A percentile compares a stretch with the other conserved stretches of the same genome.
These are phyloP conservation scores for Tubosaeta sp. DNA, from an alignment of 768 basidiomycete species.

Conservation along the genomic window DNA sequence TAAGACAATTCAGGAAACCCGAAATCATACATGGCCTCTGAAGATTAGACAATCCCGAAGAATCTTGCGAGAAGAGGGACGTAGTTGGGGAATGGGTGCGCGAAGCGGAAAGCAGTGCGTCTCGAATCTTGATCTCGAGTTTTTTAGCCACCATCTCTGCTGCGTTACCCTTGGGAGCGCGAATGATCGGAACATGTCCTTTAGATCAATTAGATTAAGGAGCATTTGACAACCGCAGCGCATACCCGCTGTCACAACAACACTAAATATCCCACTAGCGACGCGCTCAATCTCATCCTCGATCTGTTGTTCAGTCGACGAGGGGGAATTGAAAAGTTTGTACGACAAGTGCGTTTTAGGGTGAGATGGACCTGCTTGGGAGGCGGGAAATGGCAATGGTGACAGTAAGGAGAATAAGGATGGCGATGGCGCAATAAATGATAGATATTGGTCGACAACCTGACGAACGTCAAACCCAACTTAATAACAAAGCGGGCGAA, in stretches of 20 bases:
- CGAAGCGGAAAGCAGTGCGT: constrained; percentile 70
- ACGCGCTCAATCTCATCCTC: constrained; percentile 92
- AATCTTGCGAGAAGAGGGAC: constrained; percentile 74
- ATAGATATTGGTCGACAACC: constrained; percentile 95
- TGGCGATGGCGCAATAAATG: constrained; percentile 90
- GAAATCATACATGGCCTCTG: constrained; percentile 74
- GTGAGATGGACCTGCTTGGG: constrained; percentile 33
- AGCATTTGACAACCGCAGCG: neutral
- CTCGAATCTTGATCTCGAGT: constrained; percentile 87
- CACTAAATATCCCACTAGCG: constrained; percentile 87
- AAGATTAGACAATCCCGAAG: constrained; percentile 78
- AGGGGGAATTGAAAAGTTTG: constrained; percentile 84
- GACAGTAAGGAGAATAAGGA: constrained; percentile 89
- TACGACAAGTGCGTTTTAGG: constrained; percentile 60
- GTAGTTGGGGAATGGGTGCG: constrained; percentile 51
- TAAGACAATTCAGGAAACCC: neutral
- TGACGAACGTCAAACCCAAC: constrained; percentile 28
- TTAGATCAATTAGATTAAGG: neutral
- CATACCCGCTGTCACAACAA: constrained; percentile 81
- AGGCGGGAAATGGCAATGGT: constrained; percentile 38
- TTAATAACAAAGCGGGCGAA: neutral
- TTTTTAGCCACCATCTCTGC: constrained; percentile 99
- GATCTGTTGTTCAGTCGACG: constrained; percentile 84
- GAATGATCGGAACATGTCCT: constrained; percentile 94
- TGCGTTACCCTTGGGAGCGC: constrained; percentile 92